phyloP scores from a whole-genome alignment of 176 grass and related monocot genomes.

The Ananas comosus region DNA sequence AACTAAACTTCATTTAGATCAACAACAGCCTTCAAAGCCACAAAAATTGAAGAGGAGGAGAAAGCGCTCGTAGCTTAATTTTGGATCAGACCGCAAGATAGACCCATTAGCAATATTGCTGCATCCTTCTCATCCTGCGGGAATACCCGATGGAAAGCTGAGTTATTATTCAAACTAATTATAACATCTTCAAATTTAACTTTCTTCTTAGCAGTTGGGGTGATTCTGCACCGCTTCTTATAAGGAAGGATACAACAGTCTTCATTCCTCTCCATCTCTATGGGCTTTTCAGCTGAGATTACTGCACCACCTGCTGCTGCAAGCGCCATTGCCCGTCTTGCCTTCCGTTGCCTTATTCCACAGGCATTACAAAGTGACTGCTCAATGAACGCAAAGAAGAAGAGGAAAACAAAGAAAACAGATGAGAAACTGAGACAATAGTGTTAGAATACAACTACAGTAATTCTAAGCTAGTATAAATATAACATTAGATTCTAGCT shows the following conservation, averaged over 20 bases:
- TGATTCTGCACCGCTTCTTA: constrained; percentile 23
- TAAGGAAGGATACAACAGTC: constrained; percentile 5
- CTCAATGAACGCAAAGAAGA: not conserved
- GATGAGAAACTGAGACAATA: too few relatives aligned
- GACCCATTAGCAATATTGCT: constrained; percentile 24
- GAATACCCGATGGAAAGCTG: constrained; percentile 11
- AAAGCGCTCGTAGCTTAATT: not conserved
- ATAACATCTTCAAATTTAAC: not conserved
- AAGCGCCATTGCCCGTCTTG: constrained; percentile 16
- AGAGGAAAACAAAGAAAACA: not conserved
- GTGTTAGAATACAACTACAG: not conserved
- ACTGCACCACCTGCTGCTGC: constrained; percentile 11
- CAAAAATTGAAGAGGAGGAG: too few relatives aligned
- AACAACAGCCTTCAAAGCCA: too few relatives aligned
- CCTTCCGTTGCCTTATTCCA: constrained; percentile 36
- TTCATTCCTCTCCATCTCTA: constrained; percentile 2
- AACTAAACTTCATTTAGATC: too few relatives aligned
- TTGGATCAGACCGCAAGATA: constrained; percentile 25
- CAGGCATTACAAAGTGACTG: constrained; percentile 41
- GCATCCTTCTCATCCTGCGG: constrained; percentile 26
- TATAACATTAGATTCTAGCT: not conserved
- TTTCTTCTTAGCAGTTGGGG: constrained; percentile 2
- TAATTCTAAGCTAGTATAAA: not conserved
- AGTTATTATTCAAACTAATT: not conserved
- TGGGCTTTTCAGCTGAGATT: constrained; percentile 2